These are phyloP conservation scores for Naumovozyma baii DNA, from an alignment of 805 yeast genomes.

Conservation along the genomic window DNA sequence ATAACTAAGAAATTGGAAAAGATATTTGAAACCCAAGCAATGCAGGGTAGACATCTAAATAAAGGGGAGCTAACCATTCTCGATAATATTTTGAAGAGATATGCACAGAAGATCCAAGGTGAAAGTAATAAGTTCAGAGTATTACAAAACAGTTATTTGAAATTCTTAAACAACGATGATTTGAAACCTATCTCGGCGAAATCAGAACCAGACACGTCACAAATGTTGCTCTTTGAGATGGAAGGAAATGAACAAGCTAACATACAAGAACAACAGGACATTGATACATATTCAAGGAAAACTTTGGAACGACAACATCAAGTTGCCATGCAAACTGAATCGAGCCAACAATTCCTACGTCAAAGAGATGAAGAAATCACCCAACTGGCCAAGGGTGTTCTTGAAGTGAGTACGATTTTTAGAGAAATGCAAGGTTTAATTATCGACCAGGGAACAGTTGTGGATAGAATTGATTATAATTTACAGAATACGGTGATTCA, in stretches of 20 bases:
- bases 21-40: slow-evolving; percentile 31
- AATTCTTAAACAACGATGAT: slow-evolving; percentile 74
- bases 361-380: slow-evolving; percentile 86
- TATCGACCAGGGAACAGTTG: slow-evolving; percentile 88
- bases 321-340: slow-evolving; percentile 12
- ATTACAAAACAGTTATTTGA: slow-evolving; percentile 81
- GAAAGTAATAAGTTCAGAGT: slow-evolving; percentile 70
- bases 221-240: slow-evolving; percentile 26
- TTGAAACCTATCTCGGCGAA: slow-evolving; percentile 38
- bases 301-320: slow-evolving; percentile 25
- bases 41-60: slow-evolving; percentile 30
- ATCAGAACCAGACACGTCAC: slow-evolving; percentile 15
- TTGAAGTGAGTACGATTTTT: slow-evolving; percentile 88
- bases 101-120: slow-evolving; percentile 79
- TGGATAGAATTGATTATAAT: slow-evolving; percentile 91
- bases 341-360: slow-evolving; percentile 19
- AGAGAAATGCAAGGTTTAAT: slow-evolving; percentile 86
- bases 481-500: slow-evolving; percentile 70
- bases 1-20: slow-evolving; percentile 58
- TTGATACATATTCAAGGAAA: slow-evolving; percentile 32
- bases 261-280: slow-evolving; percentile 11
- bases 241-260: slow-evolving; percentile 23
- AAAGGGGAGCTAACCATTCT: slow-evolving; percentile 52
- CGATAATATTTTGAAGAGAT: slow-evolving; percentile 70
- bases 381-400: slow-evolving; percentile 84